A percentile compares a stretch with the other conserved stretches of the same genome.
Evolutionary conservation across 148 eudicot species (phyloP).

Genomic region (Amaranthus cruentus): DNA sequence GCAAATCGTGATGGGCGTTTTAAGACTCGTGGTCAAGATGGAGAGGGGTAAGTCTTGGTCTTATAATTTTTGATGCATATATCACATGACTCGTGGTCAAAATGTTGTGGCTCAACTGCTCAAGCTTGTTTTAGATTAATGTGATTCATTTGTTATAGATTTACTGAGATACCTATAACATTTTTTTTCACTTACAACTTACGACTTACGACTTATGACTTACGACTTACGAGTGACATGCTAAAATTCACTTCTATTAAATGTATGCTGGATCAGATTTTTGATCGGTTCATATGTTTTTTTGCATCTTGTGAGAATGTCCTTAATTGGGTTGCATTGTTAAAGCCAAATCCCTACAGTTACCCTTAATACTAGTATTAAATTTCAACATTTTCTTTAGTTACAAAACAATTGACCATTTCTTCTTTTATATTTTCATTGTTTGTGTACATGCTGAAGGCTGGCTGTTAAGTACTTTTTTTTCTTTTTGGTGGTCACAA

Average conservation of each 20-base stretch:
- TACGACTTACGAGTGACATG: too few species aligned
- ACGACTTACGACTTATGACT: too few species aligned
- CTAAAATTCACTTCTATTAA: too few species aligned
- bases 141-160: neutral
- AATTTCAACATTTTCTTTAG: neutral
- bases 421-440: neutral
- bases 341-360: neutral
- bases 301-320: neutral
- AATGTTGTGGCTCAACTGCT: neutral
- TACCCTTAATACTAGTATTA: neutral
- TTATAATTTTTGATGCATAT: neutral
- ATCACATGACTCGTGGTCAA: neutral
- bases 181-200: neutral
- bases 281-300: too few species aligned
- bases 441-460: neutral
- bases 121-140: neutral
- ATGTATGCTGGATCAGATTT: too few species aligned
- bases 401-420: too few species aligned
- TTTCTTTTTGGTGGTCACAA: neutral
- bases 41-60: conserved; percentile 59
- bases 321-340: neutral
- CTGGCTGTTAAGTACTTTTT: neutral
- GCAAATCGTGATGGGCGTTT: conserved; percentile 69
- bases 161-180: neutral
- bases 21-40: conserved; percentile 62